Evolutionary conservation across 225 moss, liverwort and hornwort species (phyloP).

Genomic region (Pseudisothecium myosuroides): DNA sequence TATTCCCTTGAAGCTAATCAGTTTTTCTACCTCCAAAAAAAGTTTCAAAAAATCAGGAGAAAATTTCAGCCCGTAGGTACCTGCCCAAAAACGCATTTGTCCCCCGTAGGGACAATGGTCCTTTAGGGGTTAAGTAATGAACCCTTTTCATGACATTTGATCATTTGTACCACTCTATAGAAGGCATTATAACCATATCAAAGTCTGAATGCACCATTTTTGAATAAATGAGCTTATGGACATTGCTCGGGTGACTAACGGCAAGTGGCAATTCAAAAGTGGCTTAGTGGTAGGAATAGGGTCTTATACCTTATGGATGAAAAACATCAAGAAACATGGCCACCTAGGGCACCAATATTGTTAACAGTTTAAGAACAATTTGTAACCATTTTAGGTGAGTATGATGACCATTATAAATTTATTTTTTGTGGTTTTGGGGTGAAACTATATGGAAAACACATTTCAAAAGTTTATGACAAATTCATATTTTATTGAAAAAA

Average conservation of each 20-base stretch:
- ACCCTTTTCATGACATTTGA: background rate
- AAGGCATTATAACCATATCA: background rate
- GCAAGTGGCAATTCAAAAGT: background rate
- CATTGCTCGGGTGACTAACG: accelerated
- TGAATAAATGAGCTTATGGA: background rate
- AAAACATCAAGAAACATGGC: no score
- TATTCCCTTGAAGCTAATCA: no score
- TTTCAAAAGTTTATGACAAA: background rate
- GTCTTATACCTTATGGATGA: background rate
- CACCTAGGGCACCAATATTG: background rate
- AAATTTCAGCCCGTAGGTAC: no score
- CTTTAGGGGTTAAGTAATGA: no score
- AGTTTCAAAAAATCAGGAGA: no score
- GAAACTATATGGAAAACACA: background rate
- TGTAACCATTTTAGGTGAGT: background rate
- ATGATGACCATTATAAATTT: background rate
- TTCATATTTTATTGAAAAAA: background rate
- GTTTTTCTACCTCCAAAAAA: no score
- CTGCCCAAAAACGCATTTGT: no score
- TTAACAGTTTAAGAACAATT: background rate
- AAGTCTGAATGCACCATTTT: background rate
- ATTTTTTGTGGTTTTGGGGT: background rate
- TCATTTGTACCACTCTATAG: accelerated
- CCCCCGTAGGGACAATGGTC: no score
- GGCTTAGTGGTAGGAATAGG: background rate